phyloP scores from a whole-genome alignment of 2,329 filamentous ascomycete species.

The Sarocladium strictum region DNA sequence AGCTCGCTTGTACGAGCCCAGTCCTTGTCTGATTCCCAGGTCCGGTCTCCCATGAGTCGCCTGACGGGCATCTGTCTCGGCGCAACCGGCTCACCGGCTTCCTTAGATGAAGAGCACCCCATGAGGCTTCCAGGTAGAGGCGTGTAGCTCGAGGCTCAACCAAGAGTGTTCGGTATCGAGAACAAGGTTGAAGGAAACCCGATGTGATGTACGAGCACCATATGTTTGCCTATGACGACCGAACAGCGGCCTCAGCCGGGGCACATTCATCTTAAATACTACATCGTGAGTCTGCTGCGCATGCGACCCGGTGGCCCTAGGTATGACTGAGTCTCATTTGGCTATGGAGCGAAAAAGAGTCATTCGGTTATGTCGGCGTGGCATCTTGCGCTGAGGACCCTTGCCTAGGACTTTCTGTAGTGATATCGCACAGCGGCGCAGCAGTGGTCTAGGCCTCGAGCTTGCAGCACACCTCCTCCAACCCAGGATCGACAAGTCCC shows the following conservation, averaged over 20 bases:
- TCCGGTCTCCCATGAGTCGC: neutral
- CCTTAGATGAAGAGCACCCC: neutral
- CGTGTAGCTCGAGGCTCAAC: too few species aligned
- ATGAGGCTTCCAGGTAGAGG: neutral
- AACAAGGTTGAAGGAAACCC: too few species aligned
- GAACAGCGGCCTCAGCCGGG: too few species aligned
- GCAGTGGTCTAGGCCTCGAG: neutral
- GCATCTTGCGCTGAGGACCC: neutral
- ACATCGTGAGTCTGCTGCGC: too few species aligned
- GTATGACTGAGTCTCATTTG: too few species aligned
- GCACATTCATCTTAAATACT: too few species aligned
- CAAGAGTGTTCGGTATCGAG: too few species aligned
- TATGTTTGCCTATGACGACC: too few species aligned
- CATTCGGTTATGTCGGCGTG: too few species aligned
- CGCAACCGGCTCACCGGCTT: neutral
- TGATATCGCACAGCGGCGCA: neutral
- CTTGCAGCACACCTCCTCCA: neutral
- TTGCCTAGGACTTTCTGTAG: neutral
- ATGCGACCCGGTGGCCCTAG: too few species aligned
- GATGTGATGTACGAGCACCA: too few species aligned
- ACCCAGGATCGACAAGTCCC: neutral
- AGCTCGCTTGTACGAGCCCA: neutral
- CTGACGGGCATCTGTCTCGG: neutral
- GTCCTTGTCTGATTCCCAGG: neutral
- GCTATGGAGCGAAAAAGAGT: neutral